These are phyloP conservation scores for Trematosphaeria pertusa DNA, from an alignment of 2,329 filamentous ascomycete genomes.

Conservation along the genomic window DNA sequence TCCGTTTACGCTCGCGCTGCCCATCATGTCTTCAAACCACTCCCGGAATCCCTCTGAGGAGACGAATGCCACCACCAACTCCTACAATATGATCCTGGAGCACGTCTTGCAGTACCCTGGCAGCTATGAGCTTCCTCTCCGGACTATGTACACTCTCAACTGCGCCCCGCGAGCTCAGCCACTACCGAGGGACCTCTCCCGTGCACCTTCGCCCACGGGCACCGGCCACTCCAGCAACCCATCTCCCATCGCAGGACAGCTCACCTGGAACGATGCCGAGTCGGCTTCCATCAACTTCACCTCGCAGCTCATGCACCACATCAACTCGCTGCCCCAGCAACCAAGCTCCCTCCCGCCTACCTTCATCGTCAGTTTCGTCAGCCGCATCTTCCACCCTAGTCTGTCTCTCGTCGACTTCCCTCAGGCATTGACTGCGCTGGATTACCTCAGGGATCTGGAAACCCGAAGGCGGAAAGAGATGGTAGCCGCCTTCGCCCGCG, in stretches of 20 bases:
- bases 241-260: slow-evolving; percentile 37
- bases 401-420: slow-evolving; percentile 68
- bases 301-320: slow-evolving; percentile 61
- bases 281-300: slow-evolving; percentile 56
- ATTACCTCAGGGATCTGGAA: slow-evolving; percentile 71
- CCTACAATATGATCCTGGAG: slow-evolving; percentile 47
- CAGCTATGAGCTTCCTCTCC: slow-evolving; percentile 70
- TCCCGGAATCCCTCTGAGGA: slow-evolving; percentile 49
- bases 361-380: slow-evolving; percentile 69
- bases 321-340: slow-evolving; percentile 65
- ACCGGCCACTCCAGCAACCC: slow-evolving; percentile 49
- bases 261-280: slow-evolving; percentile 43
- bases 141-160: slow-evolving; percentile 73
- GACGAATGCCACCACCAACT: slow-evolving; percentile 37
- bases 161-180: slow-evolving; percentile 60
- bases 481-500: slow-evolving; percentile 59
- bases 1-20: neutral
- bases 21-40: slow-evolving; percentile 43
- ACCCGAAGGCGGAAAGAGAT: slow-evolving; percentile 66
- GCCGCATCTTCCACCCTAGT: slow-evolving; percentile 63
- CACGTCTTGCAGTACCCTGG: slow-evolving; percentile 65
- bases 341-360: slow-evolving; percentile 67
- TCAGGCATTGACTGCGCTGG: slow-evolving; percentile 69
- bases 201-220: slow-evolving; percentile 45
- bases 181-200: slow-evolving; percentile 36